These are phyloP conservation scores for Paecilomyces variotii DNA, from an alignment of 2,329 filamentous ascomycete species.

Conservation along the genomic window DNA sequence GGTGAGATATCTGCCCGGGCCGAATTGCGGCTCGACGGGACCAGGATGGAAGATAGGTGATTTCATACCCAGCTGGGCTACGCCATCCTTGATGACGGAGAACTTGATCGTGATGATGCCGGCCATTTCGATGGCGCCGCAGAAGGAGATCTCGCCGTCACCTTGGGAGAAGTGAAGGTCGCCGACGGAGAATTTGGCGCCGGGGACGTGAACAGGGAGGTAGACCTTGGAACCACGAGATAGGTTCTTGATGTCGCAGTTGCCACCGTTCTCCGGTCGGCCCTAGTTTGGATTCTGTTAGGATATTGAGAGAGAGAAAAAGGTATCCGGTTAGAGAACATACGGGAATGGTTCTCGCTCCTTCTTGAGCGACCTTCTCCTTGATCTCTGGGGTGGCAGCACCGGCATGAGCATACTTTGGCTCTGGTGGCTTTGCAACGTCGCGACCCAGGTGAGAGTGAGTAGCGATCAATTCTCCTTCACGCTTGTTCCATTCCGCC, in stretches of 20 bases:
- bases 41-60: conserved; percentile 79
- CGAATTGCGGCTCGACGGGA: conserved; percentile 81
- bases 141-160: conserved; percentile 85
- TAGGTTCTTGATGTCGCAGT: conserved; percentile 87
- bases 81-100: conserved; percentile 73
- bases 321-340: background rate
- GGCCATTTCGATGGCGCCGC: conserved; percentile 89
- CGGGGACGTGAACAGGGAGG: conserved; percentile 75
- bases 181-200: conserved; percentile 84
- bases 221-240: conserved; percentile 74
- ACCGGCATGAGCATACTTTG: conserved; percentile 66
- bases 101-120: conserved; percentile 87
- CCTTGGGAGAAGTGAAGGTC: conserved; percentile 84
- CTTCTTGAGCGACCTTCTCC: conserved; percentile 64
- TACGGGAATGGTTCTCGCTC: conserved; percentile 73
- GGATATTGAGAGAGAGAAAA: background rate
- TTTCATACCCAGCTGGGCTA: conserved; percentile 67
- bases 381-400: conserved; percentile 50
- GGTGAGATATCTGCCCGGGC: conserved; percentile 70
- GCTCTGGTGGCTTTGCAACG: conserved; percentile 70
- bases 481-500: conserved; percentile 73
- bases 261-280: conserved; percentile 78
- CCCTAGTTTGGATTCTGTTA: conserved; percentile 31
- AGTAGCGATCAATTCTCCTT: conserved; percentile 67
- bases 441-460: conserved; percentile 57